Base-by-base conservation (phyloP, 2,329 filamentous ascomycete genomes). In the Cladosporium austrohemisphaericum region DNA sequence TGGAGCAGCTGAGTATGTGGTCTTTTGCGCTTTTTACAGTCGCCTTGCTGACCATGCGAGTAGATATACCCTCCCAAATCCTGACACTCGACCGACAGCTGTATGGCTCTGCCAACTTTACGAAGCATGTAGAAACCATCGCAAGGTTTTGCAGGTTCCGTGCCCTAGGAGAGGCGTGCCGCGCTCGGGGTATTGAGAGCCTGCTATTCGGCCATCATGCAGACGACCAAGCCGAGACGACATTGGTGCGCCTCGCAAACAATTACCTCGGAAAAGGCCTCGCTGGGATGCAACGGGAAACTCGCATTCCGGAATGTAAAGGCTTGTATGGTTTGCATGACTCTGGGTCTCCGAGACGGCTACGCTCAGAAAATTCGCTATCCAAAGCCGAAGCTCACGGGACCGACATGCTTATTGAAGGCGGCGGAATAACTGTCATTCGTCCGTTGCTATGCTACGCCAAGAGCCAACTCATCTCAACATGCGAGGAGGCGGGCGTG, bases 201-300 rank as follows among this genome's bases (percentile, higher is more conserved):
- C 65, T 97, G 1, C 77, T 96, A 31, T 72, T 94, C 22, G 93
- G 85, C 3, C 93, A 98, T 64, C 93, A 98, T 65, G 75, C 79
- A 54, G 91, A 96, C 61, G 93, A 98, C 61, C 88, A 93, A 62
- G 86, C 90, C 49, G 93, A 98, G 70, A 96, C 91, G 0, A 76
- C 94, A 3, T 69, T 97, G 41, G 86, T 90, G 83, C 80, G 93
- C 33, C 68, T 97, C 28, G 68, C 84, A 7, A 73, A 75, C 3
- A 83, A 84, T 0, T 85, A 88, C 59, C 72, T 78, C 2, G 79
- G 80, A n/a, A 72, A 77, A n/a, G 90, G 88, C 0, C 71, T 95
- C 23, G 49, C 51, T 16, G 63, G 61, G 5, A 62, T 65, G 8
- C 51, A 45, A 41, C 9, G 37, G 2, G 46, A 40, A 10, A 53